Conservation (phyloP, 1,284 basidiomycete species). For the Cryptococcus sp. region DNA sequence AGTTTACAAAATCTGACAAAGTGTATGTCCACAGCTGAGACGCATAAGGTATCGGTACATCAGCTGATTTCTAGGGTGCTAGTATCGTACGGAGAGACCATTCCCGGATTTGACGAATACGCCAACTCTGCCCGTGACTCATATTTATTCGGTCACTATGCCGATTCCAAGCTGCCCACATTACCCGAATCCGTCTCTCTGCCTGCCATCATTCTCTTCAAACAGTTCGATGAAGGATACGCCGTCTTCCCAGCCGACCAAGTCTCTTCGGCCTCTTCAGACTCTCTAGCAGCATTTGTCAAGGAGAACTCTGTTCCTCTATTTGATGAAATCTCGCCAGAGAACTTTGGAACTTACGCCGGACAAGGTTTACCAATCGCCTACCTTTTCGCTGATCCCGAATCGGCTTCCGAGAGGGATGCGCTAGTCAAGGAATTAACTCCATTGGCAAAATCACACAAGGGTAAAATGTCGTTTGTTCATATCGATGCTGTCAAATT, state of each 20-base stretch:
- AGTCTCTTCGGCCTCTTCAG: conserved; percentile 54
- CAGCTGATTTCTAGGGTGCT: conserved; percentile 55
- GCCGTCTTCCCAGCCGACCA: conserved; percentile 63
- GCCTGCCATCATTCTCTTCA: conserved; percentile 88
- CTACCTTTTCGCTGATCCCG: conserved; percentile 89
- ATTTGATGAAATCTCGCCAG: conserved; percentile 87
- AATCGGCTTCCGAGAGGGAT: conserved; percentile 57
- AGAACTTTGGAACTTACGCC: conserved; percentile 89
- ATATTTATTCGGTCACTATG: conserved; percentile 84
- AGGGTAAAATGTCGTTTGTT: conserved; percentile 91
- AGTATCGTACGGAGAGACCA: conserved; percentile 73
- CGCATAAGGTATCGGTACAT: background rate
- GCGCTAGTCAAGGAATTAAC: conserved; percentile 65
- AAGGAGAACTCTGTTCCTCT: conserved; percentile 79
- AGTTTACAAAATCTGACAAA: conserved; percentile 86
- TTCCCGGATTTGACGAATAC: conserved; percentile 68
- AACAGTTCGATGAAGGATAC: conserved; percentile 81
- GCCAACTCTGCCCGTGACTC: conserved; percentile 87
- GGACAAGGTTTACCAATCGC: conserved; percentile 79
- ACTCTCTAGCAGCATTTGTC: conserved; percentile 72
- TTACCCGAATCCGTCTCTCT: conserved; percentile 65
- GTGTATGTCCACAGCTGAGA: conserved; percentile 50
- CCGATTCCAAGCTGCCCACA: conserved; percentile 64
- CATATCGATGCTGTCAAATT: conserved; percentile 97
- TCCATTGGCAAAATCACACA: conserved; percentile 73